Conservation (phyloP, 1,139 yeast genomes). For the Geotrichum cucujoidarum region DNA sequence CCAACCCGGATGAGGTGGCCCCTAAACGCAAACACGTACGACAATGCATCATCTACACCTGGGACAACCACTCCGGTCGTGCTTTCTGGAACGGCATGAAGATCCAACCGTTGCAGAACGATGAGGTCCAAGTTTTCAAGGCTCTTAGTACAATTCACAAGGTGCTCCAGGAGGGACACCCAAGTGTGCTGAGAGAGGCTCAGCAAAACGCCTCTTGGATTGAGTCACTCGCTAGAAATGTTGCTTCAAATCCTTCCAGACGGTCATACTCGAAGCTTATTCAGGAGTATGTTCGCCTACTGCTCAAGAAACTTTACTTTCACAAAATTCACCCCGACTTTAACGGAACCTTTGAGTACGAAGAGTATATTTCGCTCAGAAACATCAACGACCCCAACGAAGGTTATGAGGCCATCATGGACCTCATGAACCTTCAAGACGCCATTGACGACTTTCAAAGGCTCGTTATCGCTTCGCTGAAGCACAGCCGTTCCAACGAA, state of each 20-base stretch:
- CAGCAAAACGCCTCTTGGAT: slow-evolving; percentile 67
- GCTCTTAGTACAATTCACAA: slow-evolving; percentile 86
- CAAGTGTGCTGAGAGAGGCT: slow-evolving; percentile 75
- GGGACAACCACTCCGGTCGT: slow-evolving; percentile 88
- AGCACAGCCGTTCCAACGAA: slow-evolving; percentile 62
- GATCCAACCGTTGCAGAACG: slow-evolving; percentile 72
- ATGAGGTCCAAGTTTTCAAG: slow-evolving; percentile 80
- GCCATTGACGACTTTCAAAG: slow-evolving; percentile 75
- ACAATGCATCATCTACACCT: slow-evolving; percentile 88
- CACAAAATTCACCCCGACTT: slow-evolving; percentile 84
- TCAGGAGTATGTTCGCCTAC: slow-evolving; percentile 65
- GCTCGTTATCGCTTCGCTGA: slow-evolving; percentile 67
- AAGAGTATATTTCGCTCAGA: slow-evolving; percentile 83
- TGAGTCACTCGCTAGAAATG: slow-evolving; percentile 35
- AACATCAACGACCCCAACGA: slow-evolving; percentile 92
- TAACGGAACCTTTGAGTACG: slow-evolving; percentile 93
- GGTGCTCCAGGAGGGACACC: slow-evolving; percentile 96
- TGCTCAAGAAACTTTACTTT: slow-evolving; percentile 71
- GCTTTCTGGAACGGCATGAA: slow-evolving; percentile 86
- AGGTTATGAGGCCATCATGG: slow-evolving; percentile 86
- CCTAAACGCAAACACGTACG: slow-evolving; percentile 92
- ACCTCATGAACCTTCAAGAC: slow-evolving; percentile 83
- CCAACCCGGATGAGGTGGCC: slow-evolving; percentile 80
- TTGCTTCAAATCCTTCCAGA: slow-evolving; percentile 32
- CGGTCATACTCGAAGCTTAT: slow-evolving; percentile 68